Evolutionary conservation across 768 basidiomycete species (phyloP).

Genomic region (Pleurotus platypus): DNA sequence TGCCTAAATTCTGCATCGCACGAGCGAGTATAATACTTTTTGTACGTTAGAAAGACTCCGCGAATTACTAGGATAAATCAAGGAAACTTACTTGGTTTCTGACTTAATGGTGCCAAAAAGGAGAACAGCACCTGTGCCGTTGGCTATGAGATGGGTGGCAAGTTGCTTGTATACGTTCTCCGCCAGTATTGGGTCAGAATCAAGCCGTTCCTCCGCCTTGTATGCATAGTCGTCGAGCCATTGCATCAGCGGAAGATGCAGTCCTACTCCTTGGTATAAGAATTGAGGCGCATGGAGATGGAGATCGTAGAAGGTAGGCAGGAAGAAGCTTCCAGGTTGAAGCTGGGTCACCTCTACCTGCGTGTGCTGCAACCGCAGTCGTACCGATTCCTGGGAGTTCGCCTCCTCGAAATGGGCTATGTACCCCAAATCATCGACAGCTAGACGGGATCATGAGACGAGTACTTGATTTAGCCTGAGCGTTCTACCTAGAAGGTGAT

Average conservation of each 20-base stretch:
- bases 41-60: background rate
- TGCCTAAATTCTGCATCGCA: slow-evolving; percentile 64
- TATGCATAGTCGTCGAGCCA: slow-evolving; percentile 85
- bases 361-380: slow-evolving; percentile 21
- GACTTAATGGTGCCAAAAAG: slow-evolving; percentile 83
- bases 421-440: slow-evolving; percentile 37
- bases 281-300: slow-evolving; percentile 91
- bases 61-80: background rate
- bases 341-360: slow-evolving; percentile 26
- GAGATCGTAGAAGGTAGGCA: slow-evolving; percentile 81
- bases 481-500: slow-evolving; percentile 50
- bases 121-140: slow-evolving; percentile 74
- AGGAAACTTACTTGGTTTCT: slow-evolving; percentile 67
- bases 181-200: slow-evolving; percentile 58
- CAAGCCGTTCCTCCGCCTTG: slow-evolving; percentile 75
- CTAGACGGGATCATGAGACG: slow-evolving; percentile 15
- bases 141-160: slow-evolving; percentile 59
- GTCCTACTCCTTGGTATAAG: slow-evolving; percentile 81
- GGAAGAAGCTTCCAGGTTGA: slow-evolving; percentile 56
- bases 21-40: slow-evolving; percentile 74
- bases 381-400: slow-evolving; percentile 28
- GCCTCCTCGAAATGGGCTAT: slow-evolving; percentile 48
- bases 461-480: background rate
- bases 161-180: slow-evolving; percentile 64
- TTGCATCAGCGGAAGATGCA: slow-evolving; percentile 80